Conservation (phyloP, 2,329 filamentous ascomycete species). For the Sclerotinia subarctica region DNA sequence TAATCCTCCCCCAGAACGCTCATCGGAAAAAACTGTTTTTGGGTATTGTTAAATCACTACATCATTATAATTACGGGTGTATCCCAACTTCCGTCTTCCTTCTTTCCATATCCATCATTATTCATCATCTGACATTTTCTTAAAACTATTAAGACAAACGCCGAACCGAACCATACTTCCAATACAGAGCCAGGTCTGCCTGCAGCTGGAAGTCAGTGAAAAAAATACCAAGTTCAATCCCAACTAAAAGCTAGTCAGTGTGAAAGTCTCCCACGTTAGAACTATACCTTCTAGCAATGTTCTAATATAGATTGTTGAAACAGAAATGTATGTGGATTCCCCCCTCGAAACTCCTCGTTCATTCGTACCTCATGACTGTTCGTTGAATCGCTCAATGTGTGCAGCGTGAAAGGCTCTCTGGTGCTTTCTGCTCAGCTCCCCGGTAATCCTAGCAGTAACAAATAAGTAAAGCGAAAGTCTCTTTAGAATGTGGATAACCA, state of each 20-base stretch:
- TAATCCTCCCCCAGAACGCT: not conserved
- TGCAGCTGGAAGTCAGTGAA: not conserved
- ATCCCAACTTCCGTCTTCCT: not conserved
- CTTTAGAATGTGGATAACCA: not conserved
- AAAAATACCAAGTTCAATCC: not conserved
- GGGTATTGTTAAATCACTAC: not conserved
- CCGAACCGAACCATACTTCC: not conserved
- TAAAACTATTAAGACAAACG: not conserved
- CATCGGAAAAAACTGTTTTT: not conserved
- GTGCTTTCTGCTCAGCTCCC: too few relatives aligned
- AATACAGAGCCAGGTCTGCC: not conserved
- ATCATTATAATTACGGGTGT: not conserved
- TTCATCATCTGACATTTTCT: not conserved
- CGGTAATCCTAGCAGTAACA: not conserved
- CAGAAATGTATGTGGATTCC: too few relatives aligned
- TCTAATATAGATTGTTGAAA: too few relatives aligned
- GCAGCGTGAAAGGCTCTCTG: too few relatives aligned
- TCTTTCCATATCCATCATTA: not conserved
- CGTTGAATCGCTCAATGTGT: too few relatives aligned
- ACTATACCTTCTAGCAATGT: too few relatives aligned
- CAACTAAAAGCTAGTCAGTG: too few relatives aligned
- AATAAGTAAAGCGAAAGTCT: not conserved
- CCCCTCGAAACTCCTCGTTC: too few relatives aligned
- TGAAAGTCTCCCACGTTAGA: too few relatives aligned
- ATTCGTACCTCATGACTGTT: too few relatives aligned